phyloP scores from a whole-genome alignment of 805 yeast species.

The Blastobotrys mokoenaii region DNA sequence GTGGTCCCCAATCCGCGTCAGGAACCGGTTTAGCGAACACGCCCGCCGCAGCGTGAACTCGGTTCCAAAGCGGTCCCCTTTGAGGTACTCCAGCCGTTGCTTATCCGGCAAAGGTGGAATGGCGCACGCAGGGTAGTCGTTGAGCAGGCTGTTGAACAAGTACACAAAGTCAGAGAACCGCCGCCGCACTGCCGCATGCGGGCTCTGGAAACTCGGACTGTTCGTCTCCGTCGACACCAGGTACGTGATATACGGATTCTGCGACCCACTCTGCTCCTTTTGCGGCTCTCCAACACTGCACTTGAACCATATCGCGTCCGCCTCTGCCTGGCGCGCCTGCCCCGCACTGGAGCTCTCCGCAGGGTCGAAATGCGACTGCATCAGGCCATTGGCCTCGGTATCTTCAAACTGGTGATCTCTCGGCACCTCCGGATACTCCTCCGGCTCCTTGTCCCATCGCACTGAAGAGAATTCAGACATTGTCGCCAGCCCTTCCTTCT shows the following conservation, averaged over 20 bases:
- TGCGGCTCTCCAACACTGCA: slow-evolving; percentile 50
- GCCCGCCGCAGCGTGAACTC: slow-evolving; percentile 81
- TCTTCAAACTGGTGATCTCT: not conserved
- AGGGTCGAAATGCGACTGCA: too few relatives aligned
- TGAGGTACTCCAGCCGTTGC: slow-evolving; percentile 80
- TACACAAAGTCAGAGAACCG: slow-evolving; percentile 83
- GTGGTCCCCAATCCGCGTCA: slow-evolving; percentile 66
- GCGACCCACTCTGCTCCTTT: slow-evolving; percentile 59
- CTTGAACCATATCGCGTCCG: slow-evolving; percentile 26
- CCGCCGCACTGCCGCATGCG: slow-evolving; percentile 51
- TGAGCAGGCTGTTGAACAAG: slow-evolving; percentile 61
- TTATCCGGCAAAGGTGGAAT: slow-evolving; percentile 94
- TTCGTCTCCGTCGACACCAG: slow-evolving; percentile 55
- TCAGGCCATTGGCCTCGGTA: not conserved
- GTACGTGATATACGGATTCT: slow-evolving; percentile 70
- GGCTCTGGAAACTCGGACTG: slow-evolving; percentile 45
- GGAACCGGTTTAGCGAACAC: slow-evolving; percentile 67
- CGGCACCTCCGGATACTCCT: not conserved
- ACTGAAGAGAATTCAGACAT: slow-evolving; percentile 1
- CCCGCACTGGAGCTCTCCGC: too few relatives aligned
- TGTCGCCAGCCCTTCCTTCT: too few relatives aligned
- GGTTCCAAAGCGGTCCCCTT: slow-evolving; percentile 83
- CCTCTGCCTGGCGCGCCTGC: not conserved
- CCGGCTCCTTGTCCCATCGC: not conserved
- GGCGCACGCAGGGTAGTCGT: slow-evolving; percentile 77